phyloP scores from a whole-genome alignment of 495 filamentous ascomycete genomes.

The Oidiodendron maius region DNA sequence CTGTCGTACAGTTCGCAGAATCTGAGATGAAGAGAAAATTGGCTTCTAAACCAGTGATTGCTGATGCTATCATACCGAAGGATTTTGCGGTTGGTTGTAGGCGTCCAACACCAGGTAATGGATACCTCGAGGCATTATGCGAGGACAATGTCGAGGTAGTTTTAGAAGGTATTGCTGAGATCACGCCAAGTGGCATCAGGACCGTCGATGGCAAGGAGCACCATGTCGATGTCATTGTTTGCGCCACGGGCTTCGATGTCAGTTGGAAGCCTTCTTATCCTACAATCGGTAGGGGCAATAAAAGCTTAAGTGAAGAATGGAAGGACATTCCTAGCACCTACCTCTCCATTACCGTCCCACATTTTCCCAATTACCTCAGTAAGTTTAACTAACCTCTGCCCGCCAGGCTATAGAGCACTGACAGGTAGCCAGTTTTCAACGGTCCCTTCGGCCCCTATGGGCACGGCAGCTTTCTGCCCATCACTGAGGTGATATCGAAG shows the following conservation, averaged over 20 bases:
- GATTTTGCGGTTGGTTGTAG: no score
- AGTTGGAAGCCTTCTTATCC: slow-evolving; percentile 43
- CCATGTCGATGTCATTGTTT: slow-evolving; percentile 41
- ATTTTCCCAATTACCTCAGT: slow-evolving; percentile 45
- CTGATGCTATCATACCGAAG: no score
- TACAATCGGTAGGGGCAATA: slow-evolving; percentile 30
- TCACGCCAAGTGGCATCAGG: slow-evolving; percentile 39
- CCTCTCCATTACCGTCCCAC: slow-evolving; percentile 42
- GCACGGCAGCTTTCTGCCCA: slow-evolving; percentile 35
- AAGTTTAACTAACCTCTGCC: no score
- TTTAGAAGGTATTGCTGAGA: slow-evolving; percentile 33
- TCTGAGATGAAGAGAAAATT: no score
- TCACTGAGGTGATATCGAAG: slow-evolving; percentile 25
- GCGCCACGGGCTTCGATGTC: slow-evolving; percentile 46
- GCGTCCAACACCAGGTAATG: slow-evolving; percentile 41
- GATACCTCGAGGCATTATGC: slow-evolving; percentile 48
- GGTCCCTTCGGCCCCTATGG: slow-evolving; percentile 40
- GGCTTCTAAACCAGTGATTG: no score
- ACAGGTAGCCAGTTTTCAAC: slow-evolving; percentile 1
- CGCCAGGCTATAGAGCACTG: no score
- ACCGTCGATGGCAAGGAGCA: slow-evolving; percentile 32
- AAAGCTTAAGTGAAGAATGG: slow-evolving; percentile 28
- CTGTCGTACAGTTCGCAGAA: no score
- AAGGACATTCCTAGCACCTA: slow-evolving; percentile 33
- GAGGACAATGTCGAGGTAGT: slow-evolving; percentile 45